Evolutionary conservation across 768 basidiomycete genomes (phyloP).

Genomic region (Clathrus columnatus): DNA sequence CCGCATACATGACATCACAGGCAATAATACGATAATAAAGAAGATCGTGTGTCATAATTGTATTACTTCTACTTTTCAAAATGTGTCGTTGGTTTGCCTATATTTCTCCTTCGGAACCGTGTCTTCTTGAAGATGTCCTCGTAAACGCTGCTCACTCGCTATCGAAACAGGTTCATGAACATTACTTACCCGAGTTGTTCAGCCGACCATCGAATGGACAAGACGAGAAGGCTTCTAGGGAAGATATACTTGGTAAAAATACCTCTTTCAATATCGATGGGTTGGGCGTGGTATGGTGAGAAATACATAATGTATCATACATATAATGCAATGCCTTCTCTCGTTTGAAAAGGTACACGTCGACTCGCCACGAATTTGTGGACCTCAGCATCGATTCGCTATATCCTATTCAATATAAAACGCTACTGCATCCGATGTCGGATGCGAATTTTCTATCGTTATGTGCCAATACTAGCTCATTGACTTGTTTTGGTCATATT

Average conservation of each 20-base stretch:
- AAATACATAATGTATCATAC: not conserved
- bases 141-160: constrained; percentile 20
- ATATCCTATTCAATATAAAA: too few relatives aligned
- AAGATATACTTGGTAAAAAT: constrained; percentile 19
- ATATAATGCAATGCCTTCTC: not conserved
- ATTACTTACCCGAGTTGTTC: constrained; percentile 20
- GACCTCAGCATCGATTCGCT: too few relatives aligned
- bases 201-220: too few relatives aligned
- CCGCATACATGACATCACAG: too few relatives aligned
- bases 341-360: not conserved
- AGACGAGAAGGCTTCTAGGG: constrained; percentile 12
- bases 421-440: not conserved
- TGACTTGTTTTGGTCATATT: constrained; percentile 21
- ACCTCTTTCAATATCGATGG: constrained; percentile 21
- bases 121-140: constrained; percentile 23
- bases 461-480: not conserved
- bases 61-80: too few relatives aligned
- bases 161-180: constrained; percentile 22
- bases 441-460: not conserved
- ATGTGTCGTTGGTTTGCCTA: constrained; percentile 27
- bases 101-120: constrained; percentile 20
- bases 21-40: too few relatives aligned
- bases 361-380: not conserved
- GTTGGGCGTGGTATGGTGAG: constrained; percentile 20
- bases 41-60: too few relatives aligned